Percentiles rank a stretch among this genome's conserved stretches.
phyloP scores from a whole-genome alignment of 805 yeast genomes.

The Metschnikowia borealis region DNA sequence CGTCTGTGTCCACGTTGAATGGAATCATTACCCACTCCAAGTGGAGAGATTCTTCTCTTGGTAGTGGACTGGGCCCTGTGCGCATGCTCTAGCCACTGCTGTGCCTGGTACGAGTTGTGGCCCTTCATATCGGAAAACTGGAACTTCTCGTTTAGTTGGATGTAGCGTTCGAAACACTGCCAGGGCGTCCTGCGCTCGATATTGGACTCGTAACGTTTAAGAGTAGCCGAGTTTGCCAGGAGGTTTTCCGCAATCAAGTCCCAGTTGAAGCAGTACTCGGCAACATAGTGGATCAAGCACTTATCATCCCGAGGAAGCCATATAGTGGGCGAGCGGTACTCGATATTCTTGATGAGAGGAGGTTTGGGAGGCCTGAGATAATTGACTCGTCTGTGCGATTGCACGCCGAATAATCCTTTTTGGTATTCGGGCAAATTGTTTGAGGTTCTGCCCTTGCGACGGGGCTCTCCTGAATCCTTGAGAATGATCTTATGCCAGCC shows the following conservation, averaged over 20 bases:
- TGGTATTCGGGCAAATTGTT: slow-evolving; percentile 40
- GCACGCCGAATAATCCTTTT: slow-evolving; percentile 56
- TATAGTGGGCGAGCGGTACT: slow-evolving; percentile 83
- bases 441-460: not conserved
- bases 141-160: slow-evolving; percentile 85
- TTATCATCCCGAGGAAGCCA: slow-evolving; percentile 96
- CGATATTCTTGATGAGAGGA: slow-evolving; percentile 76
- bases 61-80: slow-evolving; percentile 84
- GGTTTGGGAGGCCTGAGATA: slow-evolving; percentile 86
- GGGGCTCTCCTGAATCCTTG: slow-evolving; percentile 28
- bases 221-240: slow-evolving; percentile 56
- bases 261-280: slow-evolving; percentile 91
- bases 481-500: slow-evolving; percentile 57
- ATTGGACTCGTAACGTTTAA: slow-evolving; percentile 67
- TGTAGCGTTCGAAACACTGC: slow-evolving; percentile 97
- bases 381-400: slow-evolving; percentile 51
- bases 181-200: slow-evolving; percentile 96
- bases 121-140: slow-evolving; percentile 88
- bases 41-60: slow-evolving; percentile 82
- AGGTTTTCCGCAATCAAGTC: slow-evolving; percentile 81
- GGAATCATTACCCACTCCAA: slow-evolving; percentile 91
- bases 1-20: slow-evolving; percentile 90
- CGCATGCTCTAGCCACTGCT: slow-evolving; percentile 88
- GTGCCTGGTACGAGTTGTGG: slow-evolving; percentile 74
- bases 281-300: slow-evolving; percentile 70